Conservation (phyloP, 352 stramenopile species). For the Bremia lactucae region DNA sequence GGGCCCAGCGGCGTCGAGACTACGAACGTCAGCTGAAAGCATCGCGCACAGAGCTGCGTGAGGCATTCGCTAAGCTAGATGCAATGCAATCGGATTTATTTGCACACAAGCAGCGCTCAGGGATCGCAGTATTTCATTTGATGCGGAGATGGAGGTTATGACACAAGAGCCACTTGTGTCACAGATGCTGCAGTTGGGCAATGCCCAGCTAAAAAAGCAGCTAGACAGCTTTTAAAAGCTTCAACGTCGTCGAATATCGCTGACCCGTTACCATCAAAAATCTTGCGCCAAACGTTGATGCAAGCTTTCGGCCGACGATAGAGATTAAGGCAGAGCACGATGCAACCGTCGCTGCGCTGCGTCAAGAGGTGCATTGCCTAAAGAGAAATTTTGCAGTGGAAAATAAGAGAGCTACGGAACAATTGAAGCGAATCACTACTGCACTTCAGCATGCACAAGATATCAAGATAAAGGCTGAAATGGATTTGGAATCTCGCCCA, state of each 20-base stretch:
- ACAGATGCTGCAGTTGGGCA: slow-evolving; percentile 67
- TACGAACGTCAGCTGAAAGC: slow-evolving; percentile 59
- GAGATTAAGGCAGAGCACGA: slow-evolving; percentile 53
- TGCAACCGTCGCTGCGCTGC: slow-evolving; percentile 30
- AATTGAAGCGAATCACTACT: slow-evolving; percentile 24
- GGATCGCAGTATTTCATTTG: slow-evolving; percentile 45
- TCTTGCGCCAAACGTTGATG: slow-evolving; percentile 3
- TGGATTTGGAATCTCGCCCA: slow-evolving; percentile 46
- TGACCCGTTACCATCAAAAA: slow-evolving; percentile 2
- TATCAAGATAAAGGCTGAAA: slow-evolving; percentile 22
- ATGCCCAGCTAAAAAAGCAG: slow-evolving; percentile 79
- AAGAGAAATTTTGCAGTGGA: slow-evolving; percentile 32
- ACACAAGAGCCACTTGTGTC: slow-evolving; percentile 76
- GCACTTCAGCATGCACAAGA: slow-evolving; percentile 21
- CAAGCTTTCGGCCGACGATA: slow-evolving; percentile 10
- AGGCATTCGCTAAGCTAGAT: slow-evolving; percentile 72
- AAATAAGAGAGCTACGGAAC: slow-evolving; percentile 14
- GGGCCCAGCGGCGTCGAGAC: slow-evolving; percentile 69
- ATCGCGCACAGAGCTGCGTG: slow-evolving; percentile 43
- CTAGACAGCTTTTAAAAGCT: slow-evolving; percentile 56
- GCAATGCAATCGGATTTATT: slow-evolving; percentile 88
- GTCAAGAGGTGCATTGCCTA: slow-evolving; percentile 48
- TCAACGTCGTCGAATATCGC: slow-evolving; percentile 12
- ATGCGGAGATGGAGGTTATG: slow-evolving; percentile 84
- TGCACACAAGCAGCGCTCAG: slow-evolving; percentile 68